Base-by-base conservation (phyloP, 345 rosid species). In the Eutrema yunnanense region DNA sequence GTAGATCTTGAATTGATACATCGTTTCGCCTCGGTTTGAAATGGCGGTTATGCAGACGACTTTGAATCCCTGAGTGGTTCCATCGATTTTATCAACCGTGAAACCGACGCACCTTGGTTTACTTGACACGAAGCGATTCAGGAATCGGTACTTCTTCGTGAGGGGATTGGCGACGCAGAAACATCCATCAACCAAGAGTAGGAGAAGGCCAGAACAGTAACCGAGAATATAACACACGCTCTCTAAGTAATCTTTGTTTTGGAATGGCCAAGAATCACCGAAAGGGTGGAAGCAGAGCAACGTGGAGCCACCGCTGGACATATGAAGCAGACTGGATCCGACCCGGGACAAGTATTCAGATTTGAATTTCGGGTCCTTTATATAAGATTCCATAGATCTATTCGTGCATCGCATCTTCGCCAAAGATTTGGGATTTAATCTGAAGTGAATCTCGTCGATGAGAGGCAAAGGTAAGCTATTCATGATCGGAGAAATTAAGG, bases 161-260 rank as follows among this genome's bases (percentile, higher is more conserved):
- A 73, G 27, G 16, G 72, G 77, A 65, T 73, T 73, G 8, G 4
- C 51, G 29, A 73, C 57, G 48, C 65, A 73, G 1, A 54, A 62
- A 34, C 19, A 43, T 0, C 5, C 6, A 4, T 36, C 13, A 5
- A 38, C 6, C 10, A 26, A 47, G 29, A 58, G 36, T 6, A 70
- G 49, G 41, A 56, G 10, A 48, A 70, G 57, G 9, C 66, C 30
- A 5, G 66, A 70, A 14, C 49, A 70, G 32, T 13, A 48, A 8
- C 38, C 74, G 2, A 47, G 29, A 16, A 58, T 27, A 3, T 1
- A 13, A 40, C 40, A 70, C 56, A 0, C 3, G 10, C 3, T 33
- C 3, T 56, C 13, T 57, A 40, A 36, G 27, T n/a, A 8, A 4
- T 6, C 37, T 27, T 55, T 1, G 33, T 16, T 33, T 14, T 4